Percentiles rank a stretch among this genome's conserved stretches.
These are phyloP conservation scores for Metarhizium sp. DNA, from an alignment of 2,329 filamentous ascomycete species.

Conservation along the genomic window DNA sequence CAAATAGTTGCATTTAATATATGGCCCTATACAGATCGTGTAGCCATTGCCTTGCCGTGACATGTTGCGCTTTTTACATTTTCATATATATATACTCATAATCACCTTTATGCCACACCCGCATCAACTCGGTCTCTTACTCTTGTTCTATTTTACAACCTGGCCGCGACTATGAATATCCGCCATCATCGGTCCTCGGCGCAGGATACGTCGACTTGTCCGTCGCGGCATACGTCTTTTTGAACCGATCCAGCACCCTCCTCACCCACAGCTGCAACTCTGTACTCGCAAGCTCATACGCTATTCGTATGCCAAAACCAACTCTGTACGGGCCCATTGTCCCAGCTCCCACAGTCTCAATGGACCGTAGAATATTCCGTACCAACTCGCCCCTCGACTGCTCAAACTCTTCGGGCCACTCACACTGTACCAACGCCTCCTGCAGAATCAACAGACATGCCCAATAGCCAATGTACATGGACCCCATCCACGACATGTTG, in stretches of 20 bases:
- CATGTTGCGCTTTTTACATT: background rate
- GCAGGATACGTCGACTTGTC: conserved; percentile 18
- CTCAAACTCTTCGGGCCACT: conserved; percentile 15
- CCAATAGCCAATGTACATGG: conserved; percentile 27
- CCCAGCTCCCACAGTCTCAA: conserved; percentile 27
- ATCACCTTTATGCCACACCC: too few species aligned
- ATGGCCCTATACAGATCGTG: background rate
- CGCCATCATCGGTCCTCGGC: conserved; percentile 12
- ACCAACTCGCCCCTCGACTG: conserved; percentile 18
- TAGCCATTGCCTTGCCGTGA: background rate
- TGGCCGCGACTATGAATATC: background rate
- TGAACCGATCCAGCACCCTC: conserved; percentile 19
- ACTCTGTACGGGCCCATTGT: conserved; percentile 29
- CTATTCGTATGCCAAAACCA: conserved; percentile 26
- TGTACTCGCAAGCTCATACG: conserved; percentile 27
- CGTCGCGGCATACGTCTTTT: conserved; percentile 23
- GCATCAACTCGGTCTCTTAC: background rate
- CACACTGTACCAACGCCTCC: conserved; percentile 25
- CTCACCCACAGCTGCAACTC: conserved; percentile 25
- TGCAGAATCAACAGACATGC: conserved; percentile 30
- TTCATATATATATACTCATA: too few species aligned
- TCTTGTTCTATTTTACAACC: background rate
- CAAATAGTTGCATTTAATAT: background rate
- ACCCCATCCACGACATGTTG: conserved; percentile 22
- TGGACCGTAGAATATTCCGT: conserved; percentile 24